These are phyloP conservation scores for Zygnema cylindricum DNA, from an alignment of 139 green algal genomes.

Conservation along the genomic window DNA sequence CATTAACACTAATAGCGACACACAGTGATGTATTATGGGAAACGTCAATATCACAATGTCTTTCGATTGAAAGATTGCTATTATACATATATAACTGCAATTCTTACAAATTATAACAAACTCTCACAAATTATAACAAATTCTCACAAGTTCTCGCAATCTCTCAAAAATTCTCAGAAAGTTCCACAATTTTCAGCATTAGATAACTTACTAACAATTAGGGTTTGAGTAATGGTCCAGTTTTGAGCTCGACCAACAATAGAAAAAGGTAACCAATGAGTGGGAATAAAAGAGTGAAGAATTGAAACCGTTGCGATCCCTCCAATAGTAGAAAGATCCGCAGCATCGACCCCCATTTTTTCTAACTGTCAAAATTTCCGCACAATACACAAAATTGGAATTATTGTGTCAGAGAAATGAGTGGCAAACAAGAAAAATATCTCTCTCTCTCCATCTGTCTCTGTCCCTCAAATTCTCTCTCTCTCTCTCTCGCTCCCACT, in stretches of 20 bases:
- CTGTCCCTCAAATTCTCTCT: neutral
- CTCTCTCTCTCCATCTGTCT: too few relatives aligned
- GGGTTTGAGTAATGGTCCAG: constrained; percentile 59
- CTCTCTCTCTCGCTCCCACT: neutral
- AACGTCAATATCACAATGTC: too few relatives aligned
- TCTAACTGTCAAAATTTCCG: neutral
- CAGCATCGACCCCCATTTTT: constrained; percentile 49
- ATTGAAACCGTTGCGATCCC: constrained; percentile 62
- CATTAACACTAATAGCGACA: too few relatives aligned
- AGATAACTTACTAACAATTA: constrained; percentile 55
- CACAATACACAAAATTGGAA: neutral
- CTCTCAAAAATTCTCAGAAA: too few relatives aligned
- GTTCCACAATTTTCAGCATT: too few relatives aligned
- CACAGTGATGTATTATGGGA: too few relatives aligned
- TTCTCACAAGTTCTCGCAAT: too few relatives aligned
- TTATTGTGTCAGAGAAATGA: neutral
- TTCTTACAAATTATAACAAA: too few relatives aligned
- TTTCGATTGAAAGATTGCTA: too few relatives aligned
- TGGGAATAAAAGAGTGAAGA: constrained; percentile 62
- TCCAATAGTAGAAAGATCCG: constrained; percentile 55
- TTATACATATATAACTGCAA: too few relatives aligned
- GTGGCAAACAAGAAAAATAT: neutral
- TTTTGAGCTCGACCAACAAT: constrained; percentile 58
- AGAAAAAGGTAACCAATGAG: constrained; percentile 62
- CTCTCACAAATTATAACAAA: too few relatives aligned